These are phyloP conservation scores for Cucumis hystrix DNA, from an alignment of 306 rosid species.

Conservation along the genomic window DNA sequence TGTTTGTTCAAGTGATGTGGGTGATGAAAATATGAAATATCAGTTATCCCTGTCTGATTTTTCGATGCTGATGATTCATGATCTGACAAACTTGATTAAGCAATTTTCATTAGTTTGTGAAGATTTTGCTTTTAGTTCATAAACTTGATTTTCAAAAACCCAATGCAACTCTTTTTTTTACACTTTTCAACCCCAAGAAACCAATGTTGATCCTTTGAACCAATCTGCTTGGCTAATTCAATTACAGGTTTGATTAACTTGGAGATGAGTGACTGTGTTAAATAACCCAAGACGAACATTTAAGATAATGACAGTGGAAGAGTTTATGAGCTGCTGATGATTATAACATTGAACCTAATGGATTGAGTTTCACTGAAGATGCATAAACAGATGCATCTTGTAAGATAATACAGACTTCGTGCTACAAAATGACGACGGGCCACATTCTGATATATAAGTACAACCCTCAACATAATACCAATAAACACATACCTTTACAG, in stretches of 20 bases:
- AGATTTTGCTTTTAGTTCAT: no score
- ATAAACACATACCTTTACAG: background rate
- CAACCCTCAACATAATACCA: background rate
- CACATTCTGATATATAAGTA: background rate
- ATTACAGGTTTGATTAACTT: no score
- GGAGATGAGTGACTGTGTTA: no score
- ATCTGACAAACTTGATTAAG: slow-evolving; percentile 27
- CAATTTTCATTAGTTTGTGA: background rate
- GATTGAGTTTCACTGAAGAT: background rate
- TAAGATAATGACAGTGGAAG: background rate
- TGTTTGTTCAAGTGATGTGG: slow-evolving; percentile 8
- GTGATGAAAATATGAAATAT: slow-evolving; percentile 36
- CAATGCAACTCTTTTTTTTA: no score
- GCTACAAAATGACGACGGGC: background rate
- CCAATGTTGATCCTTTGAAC: no score
- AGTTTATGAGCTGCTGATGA: background rate
- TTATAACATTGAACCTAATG: background rate
- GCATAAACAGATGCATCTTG: background rate
- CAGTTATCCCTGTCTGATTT: slow-evolving; percentile 86
- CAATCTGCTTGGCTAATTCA: no score
- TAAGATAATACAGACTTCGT: background rate
- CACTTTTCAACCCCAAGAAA: background rate
- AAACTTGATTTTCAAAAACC: no score
- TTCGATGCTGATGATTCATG: slow-evolving; percentile 42
- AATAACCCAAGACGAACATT: no score